Evolutionary conservation across 2,329 filamentous ascomycete species (phyloP).

Genomic region (Fusarium xylarioides): DNA sequence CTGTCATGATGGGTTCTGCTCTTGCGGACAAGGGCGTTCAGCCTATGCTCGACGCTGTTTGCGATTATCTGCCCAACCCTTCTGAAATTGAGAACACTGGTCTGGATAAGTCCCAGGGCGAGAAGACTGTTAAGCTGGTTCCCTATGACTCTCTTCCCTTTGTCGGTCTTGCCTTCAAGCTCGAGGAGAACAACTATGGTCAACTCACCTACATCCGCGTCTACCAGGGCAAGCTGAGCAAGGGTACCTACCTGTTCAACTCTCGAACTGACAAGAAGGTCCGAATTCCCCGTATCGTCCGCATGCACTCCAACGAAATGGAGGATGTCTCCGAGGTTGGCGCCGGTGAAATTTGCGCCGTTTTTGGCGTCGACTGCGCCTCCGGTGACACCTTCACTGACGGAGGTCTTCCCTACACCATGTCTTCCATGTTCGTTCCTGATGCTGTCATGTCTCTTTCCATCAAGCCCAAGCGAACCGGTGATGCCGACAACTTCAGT

Average conservation of each 20-base stretch:
- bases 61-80: slow-evolving; percentile 95
- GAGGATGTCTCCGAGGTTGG: slow-evolving; percentile 93
- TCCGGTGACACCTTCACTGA: slow-evolving; percentile 99
- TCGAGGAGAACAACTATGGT: slow-evolving; percentile 98
- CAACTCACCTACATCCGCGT: slow-evolving; percentile 98
- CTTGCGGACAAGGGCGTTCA: slow-evolving; percentile 95
- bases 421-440: slow-evolving; percentile 98
- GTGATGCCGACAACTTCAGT: slow-evolving; percentile 92
- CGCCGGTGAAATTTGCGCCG: slow-evolving; percentile 96
- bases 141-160: slow-evolving; percentile 95
- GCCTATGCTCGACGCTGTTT: slow-evolving; percentile 95
- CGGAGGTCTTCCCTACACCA: slow-evolving; percentile 88
- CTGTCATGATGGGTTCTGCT: slow-evolving; percentile 96
- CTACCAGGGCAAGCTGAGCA: slow-evolving; percentile 90
- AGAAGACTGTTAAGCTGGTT: slow-evolving; percentile 85
- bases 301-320: slow-evolving; percentile 99
- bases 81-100: slow-evolving; percentile 88
- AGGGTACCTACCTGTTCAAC: slow-evolving; percentile 92
- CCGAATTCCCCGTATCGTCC: slow-evolving; percentile 94
- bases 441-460: slow-evolving; percentile 98
- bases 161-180: slow-evolving; percentile 96
- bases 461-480: slow-evolving; percentile 93
- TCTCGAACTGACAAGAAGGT: slow-evolving; percentile 95
- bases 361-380: slow-evolving; percentile 97
- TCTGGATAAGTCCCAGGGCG: slow-evolving; percentile 80